Base-by-base conservation (phyloP, 257 asterid species). In the Solanum acaule region DNA sequence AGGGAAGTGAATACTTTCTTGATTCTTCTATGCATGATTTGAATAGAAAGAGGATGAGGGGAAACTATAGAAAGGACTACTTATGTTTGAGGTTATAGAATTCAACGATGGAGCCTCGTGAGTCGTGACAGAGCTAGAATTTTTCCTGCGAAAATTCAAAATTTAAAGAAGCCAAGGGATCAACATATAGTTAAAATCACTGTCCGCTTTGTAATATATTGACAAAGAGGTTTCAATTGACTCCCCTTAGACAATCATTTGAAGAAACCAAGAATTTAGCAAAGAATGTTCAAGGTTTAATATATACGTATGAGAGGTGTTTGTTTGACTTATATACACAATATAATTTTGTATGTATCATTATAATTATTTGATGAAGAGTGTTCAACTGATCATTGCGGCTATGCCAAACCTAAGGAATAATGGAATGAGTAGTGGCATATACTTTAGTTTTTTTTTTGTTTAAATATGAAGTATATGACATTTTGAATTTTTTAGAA, bases 1-100 rank as follows among this genome's bases (percentile, higher is more conserved):
- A 93, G 49, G 4, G 92, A 90, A 85, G 92, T 89, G 33, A 95
- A 89, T 10, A 76, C 93, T 89, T 88, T 91, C 34, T 88, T 85
- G 11, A 95, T 77, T 90, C 92, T 42, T 71, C 88, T 93, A 3
- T 77, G 90, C 89, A 89, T 88, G 85, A 27, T 33, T 49, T 87
- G 71, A 38, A 59, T 37, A 33, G 33, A 56, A 31, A 22, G 6
- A 3, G 38, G 31, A 27, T 7, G 4, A 22, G 8, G 31, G 84
- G 12, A 68, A 75, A 15, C 72, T 31, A 33, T 59, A 67, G 14
- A 1, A 31, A 65, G 35, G 88, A 25, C 37, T 79, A 79, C 38
- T 86, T 86, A 20, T 46, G 46, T 29, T 76, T 25, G 68, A 76
- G 76, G 73, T 42, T 8, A 23, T 20, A 42, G 29, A 65, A 35